Base-by-base conservation (phyloP, 179 eudicot species). In the Carnegiea gigantea region DNA sequence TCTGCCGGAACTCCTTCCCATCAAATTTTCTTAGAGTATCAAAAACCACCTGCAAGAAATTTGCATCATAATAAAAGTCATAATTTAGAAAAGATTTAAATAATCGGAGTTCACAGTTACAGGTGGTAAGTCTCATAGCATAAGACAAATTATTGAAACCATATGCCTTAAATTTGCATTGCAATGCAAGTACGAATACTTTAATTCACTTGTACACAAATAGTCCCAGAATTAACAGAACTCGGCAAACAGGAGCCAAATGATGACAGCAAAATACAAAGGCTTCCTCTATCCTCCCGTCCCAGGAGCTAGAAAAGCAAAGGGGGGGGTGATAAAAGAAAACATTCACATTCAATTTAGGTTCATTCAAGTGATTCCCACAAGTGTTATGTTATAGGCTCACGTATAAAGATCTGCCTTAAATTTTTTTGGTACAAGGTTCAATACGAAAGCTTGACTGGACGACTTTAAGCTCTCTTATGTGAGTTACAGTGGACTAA, bases 1-100 rank as follows among this genome's bases (percentile, higher is more conserved):
- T 83, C 86, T 93, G 98, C 59, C 99, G 90, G 85, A 90, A 96
- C 86, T 95, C 99, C 85, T 93, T 96, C 60, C 99, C 99, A 86
- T 96, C 99, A 86, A 96, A 96, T 87, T 96, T 96, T 89, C 98
- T 89, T 76, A 96, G 83, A n/a, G 92, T 87, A 90, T 96, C 99
- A 91, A 96, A 96, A 78, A 94, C 97, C 74, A 96, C 99, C 99
- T 96, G 92, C 82, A 79, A 80, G 26, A 74, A 57, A 59, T 70
- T 36, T 24, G 18, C 54, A 77, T 51, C 49, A 26, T 8, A 21
- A 36, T 23, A 21, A 38, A 68, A 67, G 73, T 79, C 11, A 70
- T 40, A 5, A 1, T 53, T 57, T 15, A 26, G 23, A 18, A 51
- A 44, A 74, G 36, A 46, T 5, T 48, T 48, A 49, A 24, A 46